Base-by-base conservation (phyloP, 768 basidiomycete genomes). In the Mycena vitilis region DNA sequence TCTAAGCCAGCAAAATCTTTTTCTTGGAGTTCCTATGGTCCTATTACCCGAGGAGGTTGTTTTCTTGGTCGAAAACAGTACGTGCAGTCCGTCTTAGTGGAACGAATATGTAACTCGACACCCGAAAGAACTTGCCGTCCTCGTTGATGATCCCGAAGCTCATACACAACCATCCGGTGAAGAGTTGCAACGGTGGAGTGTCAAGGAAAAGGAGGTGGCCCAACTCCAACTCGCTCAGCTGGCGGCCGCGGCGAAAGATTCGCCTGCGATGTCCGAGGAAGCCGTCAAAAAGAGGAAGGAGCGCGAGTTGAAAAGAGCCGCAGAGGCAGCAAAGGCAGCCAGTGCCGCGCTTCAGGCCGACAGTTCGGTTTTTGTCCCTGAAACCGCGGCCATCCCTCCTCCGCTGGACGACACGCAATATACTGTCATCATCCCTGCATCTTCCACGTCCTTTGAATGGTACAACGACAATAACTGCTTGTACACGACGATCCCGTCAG, bases 1-100 rank as follows among this genome's bases (percentile, higher is more conserved):
- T 76, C 85, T 99, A 1, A 91, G 95, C 2, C 96, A 98, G 74
- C 98, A 99, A 80, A 99, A 99, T 82, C 88, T 93, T 3, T 99
- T 99, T 76, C 84, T 99, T 40, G 98, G 98, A 9, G 81, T 95
- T n/a, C 98, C 98, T 1, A 83, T 98, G 8, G 82, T 94, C 10
- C 82, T 99, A 2, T 88, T 94, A 80, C 94, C 95, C 0, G 98
- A 99, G 78, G 98, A 99, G 76, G 95, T 91, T 11, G 94, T 94
- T 13, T 84, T 96, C 38, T 88, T 99, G 8, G 88, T 98, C 16
- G 86, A 91, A 71, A 92, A 93, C 68, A 88, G 98, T 95, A 66
- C 59, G 53, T 18, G 34, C 45, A 66, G 38, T 48, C 15, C 30
- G 47, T 54, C 45, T 23, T 13, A 22, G 47, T 9, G 18, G 16